Evolutionary conservation across 345 rosid genomes (phyloP).

Genomic region (Populus davidiana): DNA sequence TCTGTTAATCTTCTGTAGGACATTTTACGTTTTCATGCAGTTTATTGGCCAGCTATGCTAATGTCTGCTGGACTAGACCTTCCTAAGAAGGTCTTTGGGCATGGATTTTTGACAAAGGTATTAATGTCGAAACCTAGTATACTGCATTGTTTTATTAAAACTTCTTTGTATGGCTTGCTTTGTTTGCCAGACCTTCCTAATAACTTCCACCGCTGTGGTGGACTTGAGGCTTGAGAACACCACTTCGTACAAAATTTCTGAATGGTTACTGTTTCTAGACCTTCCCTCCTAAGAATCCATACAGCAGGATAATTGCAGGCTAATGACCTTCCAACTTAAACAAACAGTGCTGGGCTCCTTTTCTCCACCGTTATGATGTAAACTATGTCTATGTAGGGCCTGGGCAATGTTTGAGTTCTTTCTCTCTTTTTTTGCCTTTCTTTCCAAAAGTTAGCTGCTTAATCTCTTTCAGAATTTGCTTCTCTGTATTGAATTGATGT

Average conservation of each 20-base stretch:
- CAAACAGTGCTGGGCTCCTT: too few species aligned
- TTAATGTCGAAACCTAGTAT: not conserved
- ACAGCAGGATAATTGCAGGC: too few species aligned
- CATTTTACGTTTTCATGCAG: slow-evolving; percentile 90
- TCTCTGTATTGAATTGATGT: not conserved
- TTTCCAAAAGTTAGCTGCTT: too few species aligned
- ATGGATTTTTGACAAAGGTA: slow-evolving; percentile 96
- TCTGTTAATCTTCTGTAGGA: slow-evolving; percentile 49
- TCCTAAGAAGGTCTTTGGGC: slow-evolving; percentile 87
- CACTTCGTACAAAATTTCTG: too few species aligned
- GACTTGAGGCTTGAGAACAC: not conserved
- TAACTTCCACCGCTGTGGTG: not conserved
- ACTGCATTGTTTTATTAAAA: slow-evolving; percentile 2
- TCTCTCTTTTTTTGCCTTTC: not conserved
- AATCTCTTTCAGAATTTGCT: not conserved
- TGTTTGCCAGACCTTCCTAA: not conserved
- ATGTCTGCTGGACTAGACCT: slow-evolving; percentile 84
- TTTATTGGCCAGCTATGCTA: slow-evolving; percentile 98
- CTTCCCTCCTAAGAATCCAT: too few species aligned
- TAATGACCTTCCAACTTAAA: too few species aligned
- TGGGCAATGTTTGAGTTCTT: not conserved
- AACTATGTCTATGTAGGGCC: not conserved
- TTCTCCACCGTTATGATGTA: not conserved
- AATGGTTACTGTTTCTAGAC: too few species aligned
- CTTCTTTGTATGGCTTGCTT: not conserved